Conservation (phyloP, 2,329 filamentous ascomycete genomes). For the Coleophoma crateriformis region DNA sequence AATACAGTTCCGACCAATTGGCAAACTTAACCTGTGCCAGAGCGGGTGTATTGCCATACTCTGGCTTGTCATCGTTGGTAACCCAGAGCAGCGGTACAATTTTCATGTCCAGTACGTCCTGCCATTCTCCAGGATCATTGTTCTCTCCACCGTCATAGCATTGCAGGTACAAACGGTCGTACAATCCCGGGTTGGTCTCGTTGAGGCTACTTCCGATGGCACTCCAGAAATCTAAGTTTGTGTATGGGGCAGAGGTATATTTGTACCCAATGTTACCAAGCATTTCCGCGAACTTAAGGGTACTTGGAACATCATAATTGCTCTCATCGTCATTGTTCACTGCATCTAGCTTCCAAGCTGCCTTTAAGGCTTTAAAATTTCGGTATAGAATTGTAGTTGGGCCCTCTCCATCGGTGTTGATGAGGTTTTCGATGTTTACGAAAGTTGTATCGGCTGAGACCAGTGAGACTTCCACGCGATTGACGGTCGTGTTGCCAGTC, state of each 20-base stretch:
- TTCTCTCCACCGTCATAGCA: slow-evolving; percentile 38
- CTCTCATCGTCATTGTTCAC: slow-evolving; percentile 42
- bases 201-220: slow-evolving; percentile 26
- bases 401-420: slow-evolving; percentile 28
- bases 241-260: slow-evolving; percentile 38
- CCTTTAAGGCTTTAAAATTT: slow-evolving; percentile 34
- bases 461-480: slow-evolving; percentile 37
- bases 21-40: slow-evolving; percentile 31
- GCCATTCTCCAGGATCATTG: slow-evolving; percentile 35
- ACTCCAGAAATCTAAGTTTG: slow-evolving; percentile 32
- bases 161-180: slow-evolving; percentile 37
- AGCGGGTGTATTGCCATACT: slow-evolving; percentile 29
- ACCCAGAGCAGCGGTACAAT: slow-evolving; percentile 40
- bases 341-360: slow-evolving; percentile 37
- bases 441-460: slow-evolving; percentile 26
- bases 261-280: slow-evolving; percentile 34
- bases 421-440: slow-evolving; percentile 30
- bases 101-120: slow-evolving; percentile 30
- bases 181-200: slow-evolving; percentile 19
- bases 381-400: slow-evolving; percentile 29
- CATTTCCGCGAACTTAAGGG: slow-evolving; percentile 36
- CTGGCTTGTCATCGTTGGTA: slow-evolving; percentile 39
- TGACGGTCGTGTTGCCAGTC: slow-evolving; percentile 25
- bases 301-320: slow-evolving; percentile 36
- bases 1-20: slow-evolving; percentile 25